Evolutionary conservation across 768 basidiomycete species (phyloP).

Genomic region (Serendipita sp.): DNA sequence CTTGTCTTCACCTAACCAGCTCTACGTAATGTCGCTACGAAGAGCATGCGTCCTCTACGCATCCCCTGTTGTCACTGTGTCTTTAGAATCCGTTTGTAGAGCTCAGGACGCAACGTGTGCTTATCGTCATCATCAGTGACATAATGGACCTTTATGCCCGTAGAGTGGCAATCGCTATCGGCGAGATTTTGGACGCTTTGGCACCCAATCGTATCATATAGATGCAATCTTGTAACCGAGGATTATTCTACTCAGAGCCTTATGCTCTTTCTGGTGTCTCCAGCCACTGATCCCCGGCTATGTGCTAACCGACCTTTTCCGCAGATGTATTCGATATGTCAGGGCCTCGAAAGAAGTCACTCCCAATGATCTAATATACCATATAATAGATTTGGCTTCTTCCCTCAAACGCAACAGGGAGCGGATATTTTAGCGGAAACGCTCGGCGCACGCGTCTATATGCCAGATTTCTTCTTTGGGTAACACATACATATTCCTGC

Average conservation of each 20-base stretch:
- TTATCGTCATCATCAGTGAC: background rate
- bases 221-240: background rate
- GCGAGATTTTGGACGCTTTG: background rate
- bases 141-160: background rate
- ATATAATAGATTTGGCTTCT: slow-evolving; percentile 21
- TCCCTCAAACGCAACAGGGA: slow-evolving; percentile 49
- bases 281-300: background rate
- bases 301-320: background rate
- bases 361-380: slow-evolving; percentile 16
- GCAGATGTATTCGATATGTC: background rate
- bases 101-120: background rate
- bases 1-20: too few species aligned
- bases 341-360: background rate
- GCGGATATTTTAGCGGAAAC: slow-evolving; percentile 44
- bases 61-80: background rate
- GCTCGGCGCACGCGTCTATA: slow-evolving; percentile 39
- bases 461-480: slow-evolving; percentile 54
- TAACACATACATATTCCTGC: slow-evolving; percentile 11
- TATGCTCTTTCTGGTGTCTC: too few species aligned
- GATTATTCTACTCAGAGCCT: background rate
- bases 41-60: too few species aligned
- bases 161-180: background rate
- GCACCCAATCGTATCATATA: background rate
- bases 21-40: too few species aligned
- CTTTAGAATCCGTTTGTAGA: background rate